Conservation (phyloP, 2,329 filamentous ascomycete species). For the Eutypa lata region DNA sequence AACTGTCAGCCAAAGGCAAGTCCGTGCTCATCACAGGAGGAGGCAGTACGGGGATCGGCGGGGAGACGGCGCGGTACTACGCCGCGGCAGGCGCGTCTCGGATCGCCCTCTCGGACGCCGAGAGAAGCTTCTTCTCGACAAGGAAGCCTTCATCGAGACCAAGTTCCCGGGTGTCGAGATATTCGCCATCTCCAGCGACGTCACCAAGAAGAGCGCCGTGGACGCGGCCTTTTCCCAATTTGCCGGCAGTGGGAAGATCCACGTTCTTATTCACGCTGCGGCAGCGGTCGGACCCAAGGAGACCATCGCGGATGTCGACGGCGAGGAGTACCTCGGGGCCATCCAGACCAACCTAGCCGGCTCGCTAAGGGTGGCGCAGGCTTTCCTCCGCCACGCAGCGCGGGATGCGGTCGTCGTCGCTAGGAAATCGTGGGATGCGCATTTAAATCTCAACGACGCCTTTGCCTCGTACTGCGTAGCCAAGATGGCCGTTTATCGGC, state of each 20-base stretch:
- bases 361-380: conserved; percentile 26
- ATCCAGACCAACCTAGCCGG: conserved; percentile 33
- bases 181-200: conserved; percentile 27
- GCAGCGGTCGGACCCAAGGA: conserved; percentile 26
- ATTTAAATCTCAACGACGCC: conserved; percentile 24
- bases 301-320: conserved; percentile 24
- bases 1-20: conserved; percentile 37
- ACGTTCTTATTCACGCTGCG: conserved; percentile 39
- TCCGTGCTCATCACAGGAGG: conserved; percentile 41
- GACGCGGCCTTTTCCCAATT: conserved; percentile 31
- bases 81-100: conserved; percentile 40
- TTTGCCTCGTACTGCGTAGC: conserved; percentile 37
- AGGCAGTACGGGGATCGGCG: conserved; percentile 41
- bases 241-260: conserved; percentile 27
- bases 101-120: conserved; percentile 43
- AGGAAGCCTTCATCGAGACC: conserved; percentile 32
- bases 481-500: conserved; percentile 38
- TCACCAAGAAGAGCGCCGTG: conserved; percentile 27
- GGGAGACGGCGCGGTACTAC: conserved; percentile 38
- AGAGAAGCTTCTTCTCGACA: conserved; percentile 30
- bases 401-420: conserved; percentile 31
- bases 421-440: conserved; percentile 30
- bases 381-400: conserved; percentile 31
- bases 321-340: conserved; percentile 29
- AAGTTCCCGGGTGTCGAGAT: conserved; percentile 32